Percentiles rank a stretch among this genome's conserved stretches.
phyloP scores from a whole-genome alignment of 2,329 filamentous ascomycete genomes.

The Fusarium begoniae region DNA sequence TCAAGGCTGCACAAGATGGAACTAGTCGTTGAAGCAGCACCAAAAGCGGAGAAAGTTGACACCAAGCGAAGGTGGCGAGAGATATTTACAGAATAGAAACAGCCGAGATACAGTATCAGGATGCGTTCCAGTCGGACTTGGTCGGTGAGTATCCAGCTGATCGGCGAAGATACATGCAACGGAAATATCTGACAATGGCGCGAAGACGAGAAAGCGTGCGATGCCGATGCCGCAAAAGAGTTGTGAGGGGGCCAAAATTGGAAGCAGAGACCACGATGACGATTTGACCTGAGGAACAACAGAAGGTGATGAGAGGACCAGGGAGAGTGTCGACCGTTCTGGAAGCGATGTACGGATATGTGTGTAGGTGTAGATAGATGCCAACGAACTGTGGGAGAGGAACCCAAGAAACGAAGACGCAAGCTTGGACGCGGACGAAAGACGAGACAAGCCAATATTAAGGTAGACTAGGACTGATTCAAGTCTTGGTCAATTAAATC shows the following conservation, averaged over 20 bases:
- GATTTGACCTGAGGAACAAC: background rate
- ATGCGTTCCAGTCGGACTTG: conserved; percentile 25
- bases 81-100: conserved; percentile 10
- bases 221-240: conserved; percentile 13
- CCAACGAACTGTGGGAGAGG: conserved; percentile 21
- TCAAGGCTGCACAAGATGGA: conserved; percentile 11
- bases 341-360: background rate
- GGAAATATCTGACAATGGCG: conserved; percentile 27
- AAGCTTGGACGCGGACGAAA: background rate
- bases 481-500: background rate
- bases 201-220: conserved; percentile 19
- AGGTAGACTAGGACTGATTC: background rate
- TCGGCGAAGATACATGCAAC: conserved; percentile 26
- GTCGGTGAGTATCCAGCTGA: conserved; percentile 13
- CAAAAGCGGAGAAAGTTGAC: conserved; percentile 17
- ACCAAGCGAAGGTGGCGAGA: background rate
- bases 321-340: conserved; percentile 15
- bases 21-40: conserved; percentile 14
- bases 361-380: conserved; percentile 7
- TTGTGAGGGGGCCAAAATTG: background rate
- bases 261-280: background rate
- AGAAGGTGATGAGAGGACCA: background rate
- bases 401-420: conserved; percentile 6
- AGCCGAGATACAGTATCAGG: conserved; percentile 10
- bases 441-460: conserved; percentile 11